Base-by-base conservation (phyloP, 768 basidiomycete genomes). In the Chalciporus piperatus region DNA sequence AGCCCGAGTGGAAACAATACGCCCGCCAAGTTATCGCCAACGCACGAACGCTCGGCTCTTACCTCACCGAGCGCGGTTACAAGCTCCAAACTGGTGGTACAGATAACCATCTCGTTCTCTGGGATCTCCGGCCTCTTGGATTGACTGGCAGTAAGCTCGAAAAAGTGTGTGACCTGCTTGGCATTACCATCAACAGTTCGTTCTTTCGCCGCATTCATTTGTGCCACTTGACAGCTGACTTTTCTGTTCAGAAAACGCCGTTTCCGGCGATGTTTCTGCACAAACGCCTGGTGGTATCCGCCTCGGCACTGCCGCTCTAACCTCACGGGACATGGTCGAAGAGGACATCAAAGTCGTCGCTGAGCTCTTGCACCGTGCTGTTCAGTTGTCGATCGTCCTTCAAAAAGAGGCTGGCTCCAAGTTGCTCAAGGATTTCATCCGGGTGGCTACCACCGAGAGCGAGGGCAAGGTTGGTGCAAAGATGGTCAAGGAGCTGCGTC, bases 121-220 rank as follows among this genome's bases (percentile, higher is more conserved):
- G 95, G 96, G 97, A 98, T 66, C 82, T 98, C 55, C 84, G 97
- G 32, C 97, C 97, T 27, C 79, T 97, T 56, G 89, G 92, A 44
- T 75, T 98, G 67, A 98, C 97, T n/a, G 97, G 97, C 45, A 90
- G 87, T 77, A 98, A 98, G 74, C 85, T 99, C 51, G 96, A 98
- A 79, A 98, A 97, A 79, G 83, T 99, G 60, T 97, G 97, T 71
- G 96, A 98, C 69, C 79, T 97, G 45, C 84, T 92, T 70, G 92
- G 92, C 52, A 97, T 98, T 69, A 98, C 95, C 28, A 92, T 98
- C 73, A 93, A 94, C 77, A 93, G 90, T 92, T 59, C 61, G 88
- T 72, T 27, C 3, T 30, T 43, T 22, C 13, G 48, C 45, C 25
- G 5, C 33, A 35, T 16, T 37, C 3, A 20, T 45, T 16, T 43